These are phyloP conservation scores for Exidia glandulosa DNA, from an alignment of 768 basidiomycete species.

Conservation along the genomic window DNA sequence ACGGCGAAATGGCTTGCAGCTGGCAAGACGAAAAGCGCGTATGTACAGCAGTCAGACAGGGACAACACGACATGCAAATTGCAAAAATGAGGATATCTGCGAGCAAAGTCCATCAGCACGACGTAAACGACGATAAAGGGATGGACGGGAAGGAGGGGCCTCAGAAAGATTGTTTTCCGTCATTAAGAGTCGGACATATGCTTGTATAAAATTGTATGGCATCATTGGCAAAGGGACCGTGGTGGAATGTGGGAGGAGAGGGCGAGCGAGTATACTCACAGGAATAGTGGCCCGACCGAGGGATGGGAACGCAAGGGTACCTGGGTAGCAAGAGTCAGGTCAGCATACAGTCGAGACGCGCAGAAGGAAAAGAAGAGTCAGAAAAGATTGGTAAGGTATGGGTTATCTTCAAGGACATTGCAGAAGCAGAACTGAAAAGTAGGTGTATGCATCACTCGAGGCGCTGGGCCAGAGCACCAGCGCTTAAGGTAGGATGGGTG, in stretches of 20 bases:
- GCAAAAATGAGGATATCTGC: no score
- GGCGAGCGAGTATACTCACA: neutral
- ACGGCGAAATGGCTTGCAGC: no score
- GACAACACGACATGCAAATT: no score
- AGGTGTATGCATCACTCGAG: neutral
- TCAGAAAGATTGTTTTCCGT: neutral
- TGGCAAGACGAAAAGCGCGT: no score
- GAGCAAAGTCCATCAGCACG: no score
- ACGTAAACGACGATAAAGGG: neutral
- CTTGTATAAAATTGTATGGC: neutral
- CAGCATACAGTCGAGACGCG: neutral
- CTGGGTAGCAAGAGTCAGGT: neutral
- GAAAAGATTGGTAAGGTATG: neutral
- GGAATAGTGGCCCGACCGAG: neutral
- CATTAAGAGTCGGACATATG: neutral
- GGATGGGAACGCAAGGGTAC: neutral
- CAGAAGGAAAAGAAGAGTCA: neutral
- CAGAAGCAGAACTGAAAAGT: neutral
- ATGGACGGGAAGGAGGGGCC: neutral
- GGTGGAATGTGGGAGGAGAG: neutral
- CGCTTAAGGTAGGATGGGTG: neutral
- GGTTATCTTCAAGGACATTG: neutral
- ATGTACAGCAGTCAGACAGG: no score
- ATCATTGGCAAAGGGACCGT: neutral
- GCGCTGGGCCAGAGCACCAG: neutral